Evolutionary conservation across 1,139 yeast species (phyloP), one percentile per base, ranked within the genome.

Genomic region (Scheffersomyces segobiensis): DNA sequence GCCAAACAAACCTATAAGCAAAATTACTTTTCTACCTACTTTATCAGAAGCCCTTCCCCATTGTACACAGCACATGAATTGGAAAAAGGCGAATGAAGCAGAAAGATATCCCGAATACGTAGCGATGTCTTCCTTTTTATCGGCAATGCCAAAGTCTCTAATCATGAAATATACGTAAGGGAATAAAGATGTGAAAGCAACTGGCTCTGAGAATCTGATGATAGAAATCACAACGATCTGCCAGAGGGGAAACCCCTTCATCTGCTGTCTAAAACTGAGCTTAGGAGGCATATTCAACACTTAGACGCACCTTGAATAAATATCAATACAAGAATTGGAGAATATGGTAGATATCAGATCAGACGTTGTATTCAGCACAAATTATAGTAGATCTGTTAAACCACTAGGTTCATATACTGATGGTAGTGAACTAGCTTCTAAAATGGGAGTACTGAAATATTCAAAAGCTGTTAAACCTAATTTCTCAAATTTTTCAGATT

Each of bases 101-200:
- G 80, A 77, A 62, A 77, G 66, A 56, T 75, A 75, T 2, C 80
- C 79, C 20, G 79, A 73, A 59, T 76, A 77, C 48, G 71, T 72
- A 49, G 79, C 71, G 50, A 76, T 77, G 52, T 75, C 76, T 26
- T 74, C 68, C 53, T 74, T 74, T 17, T 68, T 66, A 19, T 75
- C 70, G n/a, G 79, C 79, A 18, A 76, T 66, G 4, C 69, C 67
- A 59, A 77, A 77, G 59, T 77, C 81, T 53, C 79, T 62, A 52
- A 77, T 75, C 81, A 77, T 77, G 63, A 75, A 77, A 63, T 75
- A 77, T 6, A 77, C 69, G 58, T 76, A 77, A 5, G 81, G 80
- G 57, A 77, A 76, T 21, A 77, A 63, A n/a, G 80, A 76, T 12
- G 80, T 73, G 65, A 76, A 77, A 20, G 78, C 75, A 20, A 77